phyloP scores from a whole-genome alignment of 805 yeast genomes.

The Novakomyces olei region DNA sequence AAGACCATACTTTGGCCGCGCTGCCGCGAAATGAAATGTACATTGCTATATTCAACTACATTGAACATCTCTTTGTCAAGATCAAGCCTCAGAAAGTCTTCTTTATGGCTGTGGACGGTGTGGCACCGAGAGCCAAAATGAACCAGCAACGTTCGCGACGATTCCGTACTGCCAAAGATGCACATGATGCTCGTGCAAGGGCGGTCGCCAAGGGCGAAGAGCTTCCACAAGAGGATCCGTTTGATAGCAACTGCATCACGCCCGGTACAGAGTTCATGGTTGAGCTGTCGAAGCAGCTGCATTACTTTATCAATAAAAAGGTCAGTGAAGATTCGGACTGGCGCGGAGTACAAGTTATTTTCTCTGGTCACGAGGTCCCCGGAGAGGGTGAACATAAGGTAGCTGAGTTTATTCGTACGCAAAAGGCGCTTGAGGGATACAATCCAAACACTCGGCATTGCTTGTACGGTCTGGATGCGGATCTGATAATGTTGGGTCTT shows the following conservation, averaged over 20 bases:
- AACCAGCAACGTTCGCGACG: conserved; percentile 93
- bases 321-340: conserved; percentile 69
- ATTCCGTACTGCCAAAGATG: conserved; percentile 82
- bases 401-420: conserved; percentile 70
- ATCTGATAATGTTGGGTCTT: conserved; percentile 77
- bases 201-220: conserved; percentile 54
- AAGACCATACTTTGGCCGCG: conserved; percentile 37
- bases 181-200: conserved; percentile 53
- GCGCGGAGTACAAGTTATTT: conserved; percentile 53
- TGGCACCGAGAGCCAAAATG: conserved; percentile 97
- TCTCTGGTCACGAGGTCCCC: conserved; percentile 90
- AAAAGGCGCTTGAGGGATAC: conserved; percentile 51
- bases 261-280: conserved; percentile 97
- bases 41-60: conserved; percentile 78
- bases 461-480: conserved; percentile 90
- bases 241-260: conserved; percentile 80
- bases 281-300: conserved; percentile 54
- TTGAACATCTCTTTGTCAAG: conserved; percentile 75
- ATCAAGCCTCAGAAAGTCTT: conserved; percentile 71
- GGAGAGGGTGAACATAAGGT: conserved; percentile 98
- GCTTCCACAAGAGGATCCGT: conserved; percentile 66
- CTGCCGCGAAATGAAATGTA: conserved; percentile 80
- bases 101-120: conserved; percentile 97
- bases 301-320: conserved; percentile 73
- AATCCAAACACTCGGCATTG: conserved; percentile 76